These are phyloP conservation scores for Flaveria trinervia DNA, from an alignment of 129 eudicot genomes.

Conservation along the genomic window DNA sequence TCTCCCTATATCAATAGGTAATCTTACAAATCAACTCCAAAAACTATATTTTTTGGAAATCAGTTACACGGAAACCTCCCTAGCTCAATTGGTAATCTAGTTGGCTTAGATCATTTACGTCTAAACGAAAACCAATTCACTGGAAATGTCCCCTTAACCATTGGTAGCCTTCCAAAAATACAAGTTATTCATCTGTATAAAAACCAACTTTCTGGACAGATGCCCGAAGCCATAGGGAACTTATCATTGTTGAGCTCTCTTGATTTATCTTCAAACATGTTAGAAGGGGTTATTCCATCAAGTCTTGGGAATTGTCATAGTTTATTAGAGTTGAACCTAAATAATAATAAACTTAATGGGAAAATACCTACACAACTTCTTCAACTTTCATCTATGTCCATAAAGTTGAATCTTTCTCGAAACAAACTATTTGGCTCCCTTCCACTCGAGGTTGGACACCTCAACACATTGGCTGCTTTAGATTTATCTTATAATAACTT, in stretches of 20 bases:
- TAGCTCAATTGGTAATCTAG: slow-evolving; percentile 20
- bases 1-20: slow-evolving; percentile 15
- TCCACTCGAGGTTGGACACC: slow-evolving; percentile 20
- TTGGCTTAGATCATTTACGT: background rate
- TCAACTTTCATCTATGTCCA: slow-evolving; percentile 19
- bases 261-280: background rate
- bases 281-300: slow-evolving; percentile 21
- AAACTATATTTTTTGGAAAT: background rate
- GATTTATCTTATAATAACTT: slow-evolving; percentile 10
- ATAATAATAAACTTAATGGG: slow-evolving; percentile 7
- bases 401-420: background rate
- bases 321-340: background rate
- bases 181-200: background rate
- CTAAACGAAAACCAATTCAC: slow-evolving; percentile 7
- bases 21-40: background rate
- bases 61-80: slow-evolving; percentile 18
- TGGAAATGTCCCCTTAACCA: slow-evolving; percentile 7
- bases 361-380: slow-evolving; percentile 11
- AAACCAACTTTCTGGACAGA: slow-evolving; percentile 16
- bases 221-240: slow-evolving; percentile 18
- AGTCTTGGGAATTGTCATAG: background rate
- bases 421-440: slow-evolving; percentile 14
- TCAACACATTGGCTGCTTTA: background rate
- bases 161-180: slow-evolving; percentile 25
- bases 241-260: slow-evolving; percentile 12